These are phyloP conservation scores for Penicillium dipodomyicola DNA, from an alignment of 495 filamentous ascomycete genomes.

Conservation along the genomic window DNA sequence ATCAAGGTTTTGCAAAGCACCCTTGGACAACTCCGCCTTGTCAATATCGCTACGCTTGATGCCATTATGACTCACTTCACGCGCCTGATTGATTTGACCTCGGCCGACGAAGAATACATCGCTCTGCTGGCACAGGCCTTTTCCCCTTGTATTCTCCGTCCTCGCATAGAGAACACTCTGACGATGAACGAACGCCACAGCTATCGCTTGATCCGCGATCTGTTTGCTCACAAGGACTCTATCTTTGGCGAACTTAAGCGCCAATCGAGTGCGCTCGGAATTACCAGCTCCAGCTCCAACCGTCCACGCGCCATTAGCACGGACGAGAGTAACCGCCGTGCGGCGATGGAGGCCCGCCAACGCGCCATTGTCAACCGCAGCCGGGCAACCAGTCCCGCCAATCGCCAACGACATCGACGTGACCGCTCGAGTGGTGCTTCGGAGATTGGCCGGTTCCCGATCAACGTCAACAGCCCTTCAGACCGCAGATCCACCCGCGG, in stretches of 20 bases:
- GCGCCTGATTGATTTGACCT: conserved; percentile 92
- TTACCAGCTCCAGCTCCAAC: conserved; percentile 26
- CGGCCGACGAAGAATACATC: conserved; percentile 86
- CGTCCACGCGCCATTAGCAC: conserved; percentile 88
- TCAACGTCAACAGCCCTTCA: conserved; percentile 63
- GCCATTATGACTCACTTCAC: conserved; percentile 98
- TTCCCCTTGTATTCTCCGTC: conserved; percentile 84
- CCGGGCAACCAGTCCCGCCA: conserved; percentile 72
- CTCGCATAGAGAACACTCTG: conserved; percentile 77
- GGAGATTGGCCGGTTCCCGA: conserved; percentile 76
- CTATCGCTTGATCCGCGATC: conserved; percentile 87
- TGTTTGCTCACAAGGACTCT: conserved; percentile 88
- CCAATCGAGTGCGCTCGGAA: conserved; percentile 62
- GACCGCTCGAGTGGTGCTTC: conserved; percentile 77
- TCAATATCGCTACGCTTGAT: conserved; percentile 97
- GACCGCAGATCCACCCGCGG: conserved; percentile 47
- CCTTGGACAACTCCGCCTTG: conserved; percentile 87
- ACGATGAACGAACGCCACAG: conserved; percentile 94
- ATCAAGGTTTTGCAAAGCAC: conserved; percentile 94
- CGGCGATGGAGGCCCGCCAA: conserved; percentile 87
- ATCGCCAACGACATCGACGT: conserved; percentile 62
- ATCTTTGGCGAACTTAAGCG: conserved; percentile 98
- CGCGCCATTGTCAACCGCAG: conserved; percentile 75
- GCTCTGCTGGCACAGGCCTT: conserved; percentile 72
- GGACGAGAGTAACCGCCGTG: conserved; percentile 92